Base-by-base conservation (phyloP, 2,329 filamentous ascomycete species). In the Aspergillus hortae region DNA sequence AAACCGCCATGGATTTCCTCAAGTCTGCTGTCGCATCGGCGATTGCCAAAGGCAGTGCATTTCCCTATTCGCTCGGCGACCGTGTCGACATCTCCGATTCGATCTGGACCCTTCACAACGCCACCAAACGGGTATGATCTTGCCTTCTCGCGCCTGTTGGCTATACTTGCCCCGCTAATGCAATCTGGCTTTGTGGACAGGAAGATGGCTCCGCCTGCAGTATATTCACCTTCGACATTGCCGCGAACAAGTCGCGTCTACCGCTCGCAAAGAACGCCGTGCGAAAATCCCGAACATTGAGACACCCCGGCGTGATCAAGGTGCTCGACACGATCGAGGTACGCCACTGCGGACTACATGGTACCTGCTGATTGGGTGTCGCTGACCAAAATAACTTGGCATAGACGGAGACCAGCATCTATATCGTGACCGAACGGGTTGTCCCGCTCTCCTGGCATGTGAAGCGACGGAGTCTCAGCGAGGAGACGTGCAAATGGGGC, bases 401-500 rank as follows among this genome's bases (percentile, higher is more conserved):
- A 56, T 63, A 94, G 88, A 96, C 92, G 65, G 94, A 99, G 59
- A 84, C 89, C 23, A 92, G 94, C 67, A 94, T 99, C 57, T 96
- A 97, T 70, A 91, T 99, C 68, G 91, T 94, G 51, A 97, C 92
- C 21, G 94, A 99, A 75, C 84, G 92, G 58, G 78, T 99, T 9
- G 85, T 86, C 11, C 94, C 94, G 3, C 76, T 99, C 48, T 84
- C 86, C 61, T 97, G 94, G 94, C 87, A 95, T 64, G 86, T 95
- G 44, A 90, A 88, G 75, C 81, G 92, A 61, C 92, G 90, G 75
- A 94, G 89, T 67, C 72, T 97, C 55, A 91, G 85, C 54, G 86
- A 90, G 38, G 94, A 97, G 76, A 97, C 92, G 1, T 84, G 94
- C 44, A 99, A 96, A 83, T 99, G 94, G 94, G 94, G 94, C 0